A percentile compares a stretch with the other conserved stretches of the same genome.
phyloP scores from a whole-genome alignment of 2,329 filamentous ascomycete species.

The Fusarium anthophilum region DNA sequence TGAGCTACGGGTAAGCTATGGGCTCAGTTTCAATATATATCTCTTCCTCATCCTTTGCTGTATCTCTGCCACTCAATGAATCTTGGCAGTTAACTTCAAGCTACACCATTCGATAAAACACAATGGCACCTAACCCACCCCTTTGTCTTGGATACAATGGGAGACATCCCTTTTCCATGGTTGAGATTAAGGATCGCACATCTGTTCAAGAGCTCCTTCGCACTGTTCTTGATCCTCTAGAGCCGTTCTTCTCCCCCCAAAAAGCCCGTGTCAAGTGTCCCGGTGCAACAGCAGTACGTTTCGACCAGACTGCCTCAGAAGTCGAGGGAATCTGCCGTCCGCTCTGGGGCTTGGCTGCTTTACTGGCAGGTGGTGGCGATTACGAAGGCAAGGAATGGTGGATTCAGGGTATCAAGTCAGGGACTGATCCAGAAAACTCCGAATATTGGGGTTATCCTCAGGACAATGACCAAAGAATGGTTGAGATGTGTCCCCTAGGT shows the following conservation, averaged over 20 bases:
- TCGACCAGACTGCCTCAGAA: slow-evolving; percentile 80
- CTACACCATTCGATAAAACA: not conserved
- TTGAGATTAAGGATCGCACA: slow-evolving; percentile 59
- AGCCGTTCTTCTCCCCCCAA: slow-evolving; percentile 74
- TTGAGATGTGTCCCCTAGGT: slow-evolving; percentile 83
- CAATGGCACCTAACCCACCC: slow-evolving; percentile 33
- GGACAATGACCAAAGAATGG: slow-evolving; percentile 84
- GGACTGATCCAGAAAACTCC: slow-evolving; percentile 73
- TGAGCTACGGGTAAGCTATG: not conserved
- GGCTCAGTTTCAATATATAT: slow-evolving; percentile 3
- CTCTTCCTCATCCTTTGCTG: not conserved
- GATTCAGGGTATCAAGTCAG: slow-evolving; percentile 75
- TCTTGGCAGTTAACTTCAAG: not conserved
- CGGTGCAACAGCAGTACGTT: slow-evolving; percentile 77
- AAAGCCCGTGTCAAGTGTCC: slow-evolving; percentile 72
- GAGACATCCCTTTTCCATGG: slow-evolving; percentile 64
- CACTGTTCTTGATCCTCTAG: slow-evolving; percentile 74
- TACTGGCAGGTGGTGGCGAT: slow-evolving; percentile 73
- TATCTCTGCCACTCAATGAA: not conserved
- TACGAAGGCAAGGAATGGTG: slow-evolving; percentile 71
- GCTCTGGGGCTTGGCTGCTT: slow-evolving; percentile 76
- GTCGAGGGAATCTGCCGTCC: slow-evolving; percentile 80
- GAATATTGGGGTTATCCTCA: slow-evolving; percentile 83
- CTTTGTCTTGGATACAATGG: slow-evolving; percentile 60
- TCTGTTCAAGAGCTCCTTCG: slow-evolving; percentile 70